Percentiles rank a stretch among this genome's conserved stretches.
phyloP scores from a whole-genome alignment of 2,329 filamentous ascomycete species.

The Phyllosticta ampelicida region DNA sequence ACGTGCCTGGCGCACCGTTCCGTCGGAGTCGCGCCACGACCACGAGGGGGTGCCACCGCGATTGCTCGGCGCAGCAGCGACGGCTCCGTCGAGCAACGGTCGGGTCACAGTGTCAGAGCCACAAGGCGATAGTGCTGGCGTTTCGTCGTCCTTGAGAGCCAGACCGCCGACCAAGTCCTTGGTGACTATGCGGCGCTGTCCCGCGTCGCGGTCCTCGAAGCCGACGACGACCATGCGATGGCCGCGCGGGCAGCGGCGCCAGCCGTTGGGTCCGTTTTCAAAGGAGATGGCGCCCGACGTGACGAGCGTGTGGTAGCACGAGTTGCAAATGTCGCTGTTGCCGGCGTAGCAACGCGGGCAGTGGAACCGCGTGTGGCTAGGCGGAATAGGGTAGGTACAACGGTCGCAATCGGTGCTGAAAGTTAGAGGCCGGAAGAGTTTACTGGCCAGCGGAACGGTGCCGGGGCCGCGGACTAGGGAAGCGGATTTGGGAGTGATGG shows the following conservation, averaged over 20 bases:
- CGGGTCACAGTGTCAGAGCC: constrained; percentile 6
- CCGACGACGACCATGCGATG: constrained; percentile 78
- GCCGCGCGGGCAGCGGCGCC: constrained; percentile 68
- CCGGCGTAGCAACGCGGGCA: constrained; percentile 67
- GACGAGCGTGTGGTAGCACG: constrained; percentile 64
- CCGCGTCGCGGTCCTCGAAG: constrained; percentile 58
- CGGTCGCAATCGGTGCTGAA: constrained; percentile 71
- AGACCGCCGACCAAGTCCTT: constrained; percentile 69
- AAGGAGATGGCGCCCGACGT: constrained; percentile 52
- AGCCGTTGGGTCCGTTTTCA: constrained; percentile 69
- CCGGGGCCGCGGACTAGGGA: constrained; percentile 30
- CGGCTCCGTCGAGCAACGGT: not conserved
- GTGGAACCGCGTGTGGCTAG: constrained; percentile 62
- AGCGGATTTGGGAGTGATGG: constrained; percentile 9
- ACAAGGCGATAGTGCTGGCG: not conserved
- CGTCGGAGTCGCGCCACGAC: constrained; percentile 27
- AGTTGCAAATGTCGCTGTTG: constrained; percentile 77
- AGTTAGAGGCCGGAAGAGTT: constrained; percentile 52
- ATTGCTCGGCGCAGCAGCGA: not conserved
- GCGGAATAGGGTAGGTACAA: constrained; percentile 62
- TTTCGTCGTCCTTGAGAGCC: constrained; percentile 49
- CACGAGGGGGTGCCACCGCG: constrained; percentile 14
- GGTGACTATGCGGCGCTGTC: constrained; percentile 56
- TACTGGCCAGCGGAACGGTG: constrained; percentile 22
- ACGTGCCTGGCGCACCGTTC: constrained; percentile 17